These are phyloP conservation scores for Glarea lozoyensis DNA, from an alignment of 495 filamentous ascomycete genomes.

Conservation along the genomic window DNA sequence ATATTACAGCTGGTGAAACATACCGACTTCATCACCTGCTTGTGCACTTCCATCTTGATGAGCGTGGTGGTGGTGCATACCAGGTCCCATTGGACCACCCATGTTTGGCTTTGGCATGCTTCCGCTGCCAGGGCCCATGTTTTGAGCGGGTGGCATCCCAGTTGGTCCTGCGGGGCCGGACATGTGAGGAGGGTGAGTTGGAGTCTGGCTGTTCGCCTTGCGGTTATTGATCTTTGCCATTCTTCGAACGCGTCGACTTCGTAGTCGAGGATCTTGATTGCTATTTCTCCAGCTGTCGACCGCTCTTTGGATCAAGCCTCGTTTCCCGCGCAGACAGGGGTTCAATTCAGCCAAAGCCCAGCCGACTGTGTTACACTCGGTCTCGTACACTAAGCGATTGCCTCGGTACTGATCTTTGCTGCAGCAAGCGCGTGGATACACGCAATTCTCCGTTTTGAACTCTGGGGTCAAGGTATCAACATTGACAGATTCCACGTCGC, in stretches of 20 bases:
- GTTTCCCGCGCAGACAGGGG: constrained; percentile 79
- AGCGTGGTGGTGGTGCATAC: constrained; percentile 72
- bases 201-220: constrained; percentile 46
- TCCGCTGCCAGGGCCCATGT: constrained; percentile 39
- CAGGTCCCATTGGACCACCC: constrained; percentile 53
- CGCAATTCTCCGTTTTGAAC: constrained; percentile 97
- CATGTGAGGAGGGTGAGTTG: constrained; percentile 35
- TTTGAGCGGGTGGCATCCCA: constrained; percentile 40
- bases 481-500: constrained; percentile 94
- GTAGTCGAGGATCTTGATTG: constrained; percentile 86
- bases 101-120: constrained; percentile 47
- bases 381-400: constrained; percentile 92
- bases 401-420: constrained; percentile 92
- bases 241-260: constrained; percentile 82
- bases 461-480: constrained; percentile 75
- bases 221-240: constrained; percentile 93
- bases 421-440: constrained; percentile 93
- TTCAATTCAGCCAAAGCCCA: constrained; percentile 95
- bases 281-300: constrained; percentile 99
- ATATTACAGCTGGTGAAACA: constrained; percentile 69
- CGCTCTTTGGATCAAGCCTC: constrained; percentile 90
- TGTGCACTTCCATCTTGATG: constrained; percentile 61
- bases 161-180: constrained; percentile 40
- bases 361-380: constrained; percentile 95
- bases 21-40: constrained; percentile 85